Base-by-base conservation (phyloP, 805 yeast genomes). In the Cyberlindnera mycetangii region DNA sequence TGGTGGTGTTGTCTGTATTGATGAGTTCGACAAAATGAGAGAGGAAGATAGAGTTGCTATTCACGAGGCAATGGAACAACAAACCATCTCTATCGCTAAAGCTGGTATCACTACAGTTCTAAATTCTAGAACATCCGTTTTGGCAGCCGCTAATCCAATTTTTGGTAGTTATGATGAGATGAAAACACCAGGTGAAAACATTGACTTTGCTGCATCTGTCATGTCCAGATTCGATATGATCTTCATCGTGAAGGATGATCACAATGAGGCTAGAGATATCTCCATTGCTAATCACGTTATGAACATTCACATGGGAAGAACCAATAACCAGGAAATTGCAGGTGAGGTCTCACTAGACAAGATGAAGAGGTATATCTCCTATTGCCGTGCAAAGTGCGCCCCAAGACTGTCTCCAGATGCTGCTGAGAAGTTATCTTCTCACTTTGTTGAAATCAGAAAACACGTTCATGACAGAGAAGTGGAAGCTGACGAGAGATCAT, bases 31-130 rank as follows among this genome's bases (percentile, higher is more conserved):
- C 66, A 93, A 93, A 72, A 93, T 93, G 99, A 77, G 98, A 64
- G 99, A 93, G 60, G 98, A 93, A 64, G 99, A 93, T 67, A 78
- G 99, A 62, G 98, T 93, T 31, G 98, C 99, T 0, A 93, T 93
- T 54, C 99, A 93, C 67, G 99, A 93, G 72, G 99, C 99, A 11
- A 93, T 93, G 99, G 99, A 93, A 70, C 99, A 93, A 67, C 99
- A 93, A 68, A 93, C 99, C 0, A 93, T 93, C 48, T 92, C 98
- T 12, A 90, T 93, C 64, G 99, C 99, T 25, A 93, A 93, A 65
- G 99, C 99, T 9, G 99, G 99, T 65, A 93, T 93, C 55, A 93
- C 98, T 2, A 93, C 99, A 0, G 90, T 93, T 44, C 75, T 93
- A 55, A 93, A 93, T 66, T 93, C 99, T 3, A 78, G 99, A 68